Conservation (phyloP, 805 yeast genomes). For the Hanseniaspora nectarophila region DNA sequence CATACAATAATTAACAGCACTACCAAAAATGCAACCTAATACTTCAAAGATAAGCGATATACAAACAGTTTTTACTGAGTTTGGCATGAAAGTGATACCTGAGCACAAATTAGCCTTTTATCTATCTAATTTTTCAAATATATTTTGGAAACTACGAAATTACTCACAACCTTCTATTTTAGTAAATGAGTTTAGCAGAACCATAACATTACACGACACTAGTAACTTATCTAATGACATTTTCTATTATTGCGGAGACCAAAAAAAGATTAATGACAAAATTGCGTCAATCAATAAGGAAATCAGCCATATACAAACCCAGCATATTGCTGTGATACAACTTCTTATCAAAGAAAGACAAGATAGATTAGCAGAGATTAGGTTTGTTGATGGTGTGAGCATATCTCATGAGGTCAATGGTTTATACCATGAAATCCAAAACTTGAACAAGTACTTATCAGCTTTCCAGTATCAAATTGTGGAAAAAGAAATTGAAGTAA, state of each 20-base stretch:
- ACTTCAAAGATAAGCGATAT: background rate
- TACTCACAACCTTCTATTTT: conserved; percentile 2
- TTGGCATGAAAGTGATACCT: background rate
- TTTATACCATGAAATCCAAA: background rate
- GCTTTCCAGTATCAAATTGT: conserved; percentile 1
- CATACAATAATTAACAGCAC: no score
- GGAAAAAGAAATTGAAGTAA: conserved; percentile 3
- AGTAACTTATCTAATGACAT: background rate
- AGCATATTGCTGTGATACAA: background rate
- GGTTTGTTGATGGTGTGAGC: conserved; percentile 2
- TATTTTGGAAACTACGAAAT: conserved; percentile 5
- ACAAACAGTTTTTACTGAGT: background rate
- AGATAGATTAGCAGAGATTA: conserved; percentile 3
- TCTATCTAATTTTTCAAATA: conserved; percentile 1
- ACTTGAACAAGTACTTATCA: background rate
- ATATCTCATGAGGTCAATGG: conserved; percentile 4
- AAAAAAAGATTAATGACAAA: background rate
- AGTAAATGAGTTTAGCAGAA: conserved; percentile 9
- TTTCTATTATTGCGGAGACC: conserved; percentile 3
- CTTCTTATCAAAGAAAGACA: conserved; percentile 1
- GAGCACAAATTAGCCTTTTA: background rate
- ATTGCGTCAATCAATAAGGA: background rate
- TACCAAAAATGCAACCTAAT: background rate
- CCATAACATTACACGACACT: conserved; percentile 8
- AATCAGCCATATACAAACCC: background rate